Percentiles rank a stretch among this genome's conserved stretches.
Conservation (phyloP, 2,329 filamentous ascomycete genomes). For the Alternaria consortialis region DNA sequence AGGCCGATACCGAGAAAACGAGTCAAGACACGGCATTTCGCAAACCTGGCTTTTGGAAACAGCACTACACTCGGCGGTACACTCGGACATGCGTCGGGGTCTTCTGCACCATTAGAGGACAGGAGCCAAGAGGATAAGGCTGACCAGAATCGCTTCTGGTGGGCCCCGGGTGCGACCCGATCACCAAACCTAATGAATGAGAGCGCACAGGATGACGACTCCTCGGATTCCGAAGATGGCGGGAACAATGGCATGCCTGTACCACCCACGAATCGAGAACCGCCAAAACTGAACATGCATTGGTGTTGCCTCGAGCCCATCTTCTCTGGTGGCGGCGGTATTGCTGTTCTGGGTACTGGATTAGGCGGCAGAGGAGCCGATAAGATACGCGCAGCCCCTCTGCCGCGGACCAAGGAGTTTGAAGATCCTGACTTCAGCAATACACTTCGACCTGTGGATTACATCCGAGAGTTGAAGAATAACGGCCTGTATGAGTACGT, state of each 20-base stretch:
- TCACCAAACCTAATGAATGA: conserved; percentile 69
- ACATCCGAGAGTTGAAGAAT: conserved; percentile 52
- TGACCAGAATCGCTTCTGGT: conserved; percentile 61
- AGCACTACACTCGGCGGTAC: conserved; percentile 36
- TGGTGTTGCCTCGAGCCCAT: conserved; percentile 69
- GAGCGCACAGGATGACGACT: conserved; percentile 50
- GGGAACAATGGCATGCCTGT: conserved; percentile 49
- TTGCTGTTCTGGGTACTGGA: conserved; percentile 62
- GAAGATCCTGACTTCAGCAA: conserved; percentile 64
- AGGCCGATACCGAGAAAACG: conserved; percentile 58
- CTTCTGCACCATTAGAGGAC: conserved; percentile 35
- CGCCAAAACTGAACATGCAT: conserved; percentile 63
- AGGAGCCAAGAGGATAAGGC: conserved; percentile 31
- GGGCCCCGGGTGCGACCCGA: conserved; percentile 64
- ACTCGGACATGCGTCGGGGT: conserved; percentile 42
- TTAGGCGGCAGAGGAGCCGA: conserved; percentile 62
- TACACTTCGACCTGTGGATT: conserved; percentile 58
- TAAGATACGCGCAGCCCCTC: conserved; percentile 64
- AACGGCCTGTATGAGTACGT: conserved; percentile 54
- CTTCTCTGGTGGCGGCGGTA: conserved; percentile 67
- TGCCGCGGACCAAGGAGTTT: conserved; percentile 64
- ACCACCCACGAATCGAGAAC: conserved; percentile 46
- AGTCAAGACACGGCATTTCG: conserved; percentile 50
- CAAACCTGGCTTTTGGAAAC: conserved; percentile 48
- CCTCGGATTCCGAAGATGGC: conserved; percentile 50